These are phyloP conservation scores for Insectozyma bohioensis DNA, from an alignment of 1,139 yeast species.

Conservation along the genomic window DNA sequence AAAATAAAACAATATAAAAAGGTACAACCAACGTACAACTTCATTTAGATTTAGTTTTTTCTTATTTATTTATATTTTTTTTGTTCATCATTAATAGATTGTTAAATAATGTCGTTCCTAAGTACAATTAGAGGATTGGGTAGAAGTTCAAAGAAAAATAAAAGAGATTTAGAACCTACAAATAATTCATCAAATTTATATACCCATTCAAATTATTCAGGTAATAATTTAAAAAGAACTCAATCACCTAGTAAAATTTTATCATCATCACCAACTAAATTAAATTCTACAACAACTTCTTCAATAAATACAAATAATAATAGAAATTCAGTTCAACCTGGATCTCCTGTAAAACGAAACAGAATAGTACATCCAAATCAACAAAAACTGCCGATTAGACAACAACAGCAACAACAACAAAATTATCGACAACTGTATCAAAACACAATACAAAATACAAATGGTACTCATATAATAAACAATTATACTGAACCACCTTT, in stretches of 20 bases:
- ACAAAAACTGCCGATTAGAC: slow-evolving; percentile 23
- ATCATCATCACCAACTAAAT: slow-evolving; percentile 21
- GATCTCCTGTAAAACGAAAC: slow-evolving; percentile 37
- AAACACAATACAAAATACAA: slow-evolving; percentile 17
- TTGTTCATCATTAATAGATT: too few species aligned
- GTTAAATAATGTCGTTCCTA: slow-evolving; percentile 46
- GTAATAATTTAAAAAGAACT: slow-evolving; percentile 35
- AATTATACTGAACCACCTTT: slow-evolving; percentile 42
- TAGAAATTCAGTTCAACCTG: slow-evolving; percentile 11
- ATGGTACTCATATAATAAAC: slow-evolving; percentile 1
- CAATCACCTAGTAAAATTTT: slow-evolving; percentile 30
- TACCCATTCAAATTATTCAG: slow-evolving; percentile 32
- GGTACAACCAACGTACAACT: too few species aligned
- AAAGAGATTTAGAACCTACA: slow-evolving; percentile 41
- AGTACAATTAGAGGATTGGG: slow-evolving; percentile 61
- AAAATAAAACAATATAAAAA: too few species aligned
- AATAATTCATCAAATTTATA: slow-evolving; percentile 25
- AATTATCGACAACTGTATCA: slow-evolving; percentile 11
- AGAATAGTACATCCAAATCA: slow-evolving; percentile 22
- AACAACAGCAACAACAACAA: slow-evolving; percentile 16
- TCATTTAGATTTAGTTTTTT: too few species aligned
- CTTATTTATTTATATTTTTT: background rate
- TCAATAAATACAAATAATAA: slow-evolving; percentile 3
- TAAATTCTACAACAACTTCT: slow-evolving; percentile 25
- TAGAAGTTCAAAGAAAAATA: slow-evolving; percentile 57